Conservation (phyloP, 352 stramenopile species). For the Phytophthora rubi region DNA sequence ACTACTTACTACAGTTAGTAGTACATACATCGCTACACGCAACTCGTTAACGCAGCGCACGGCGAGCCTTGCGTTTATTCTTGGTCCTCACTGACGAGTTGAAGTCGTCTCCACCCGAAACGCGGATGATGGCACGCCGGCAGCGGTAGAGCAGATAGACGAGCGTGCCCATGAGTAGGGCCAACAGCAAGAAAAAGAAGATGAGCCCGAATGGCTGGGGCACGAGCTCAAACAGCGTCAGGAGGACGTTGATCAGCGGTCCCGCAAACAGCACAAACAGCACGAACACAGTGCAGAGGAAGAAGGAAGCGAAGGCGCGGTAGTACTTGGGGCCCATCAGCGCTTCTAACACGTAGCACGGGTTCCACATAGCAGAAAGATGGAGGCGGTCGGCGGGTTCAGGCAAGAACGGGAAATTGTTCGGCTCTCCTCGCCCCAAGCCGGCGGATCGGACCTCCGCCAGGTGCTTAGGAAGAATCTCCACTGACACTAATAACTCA, state of each 20-base stretch:
- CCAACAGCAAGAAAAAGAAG: slow-evolving; percentile 56
- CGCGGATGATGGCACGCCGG: slow-evolving; percentile 50
- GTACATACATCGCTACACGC: not conserved
- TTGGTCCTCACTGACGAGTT: slow-evolving; percentile 26
- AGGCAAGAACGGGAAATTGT: slow-evolving; percentile 79
- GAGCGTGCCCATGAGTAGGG: slow-evolving; percentile 42
- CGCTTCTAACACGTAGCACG: slow-evolving; percentile 78
- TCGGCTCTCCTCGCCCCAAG: slow-evolving; percentile 76
- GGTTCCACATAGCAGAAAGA: slow-evolving; percentile 85
- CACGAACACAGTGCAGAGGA: slow-evolving; percentile 63
- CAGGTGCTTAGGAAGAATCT: slow-evolving; percentile 69
- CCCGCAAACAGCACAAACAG: slow-evolving; percentile 71
- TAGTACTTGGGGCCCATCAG: slow-evolving; percentile 82
- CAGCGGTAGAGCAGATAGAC: slow-evolving; percentile 68
- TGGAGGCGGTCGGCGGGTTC: slow-evolving; percentile 79
- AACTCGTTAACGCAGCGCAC: slow-evolving; percentile 24
- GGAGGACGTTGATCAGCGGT: slow-evolving; percentile 73
- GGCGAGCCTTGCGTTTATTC: slow-evolving; percentile 28
- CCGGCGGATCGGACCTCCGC: slow-evolving; percentile 71
- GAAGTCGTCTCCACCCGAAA: slow-evolving; percentile 16
- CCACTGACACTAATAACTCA: slow-evolving; percentile 74
- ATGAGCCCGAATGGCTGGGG: slow-evolving; percentile 66
- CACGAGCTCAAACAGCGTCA: slow-evolving; percentile 71
- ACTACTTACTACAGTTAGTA: not conserved
- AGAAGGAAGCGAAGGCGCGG: slow-evolving; percentile 65